A percentile compares a stretch with the other conserved stretches of the same genome.
Evolutionary conservation across 129 eudicot species (phyloP).

Genomic region (Gnaphalium uliginosum): DNA sequence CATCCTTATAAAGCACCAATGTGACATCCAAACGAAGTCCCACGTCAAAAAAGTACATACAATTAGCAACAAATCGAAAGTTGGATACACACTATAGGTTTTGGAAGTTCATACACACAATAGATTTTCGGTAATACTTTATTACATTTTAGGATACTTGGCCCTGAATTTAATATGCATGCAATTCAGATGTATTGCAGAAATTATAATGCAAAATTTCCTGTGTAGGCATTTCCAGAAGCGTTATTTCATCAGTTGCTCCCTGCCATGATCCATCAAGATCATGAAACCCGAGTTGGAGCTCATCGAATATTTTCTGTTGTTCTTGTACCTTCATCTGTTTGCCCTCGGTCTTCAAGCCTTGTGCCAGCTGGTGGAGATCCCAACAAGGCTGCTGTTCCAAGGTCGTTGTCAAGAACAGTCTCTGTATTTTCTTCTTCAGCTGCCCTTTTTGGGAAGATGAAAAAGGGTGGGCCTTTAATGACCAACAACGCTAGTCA

Average conservation of each 20-base stretch:
- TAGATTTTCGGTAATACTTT: too few species aligned
- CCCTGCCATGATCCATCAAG: conserved; percentile 89
- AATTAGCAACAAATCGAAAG: too few species aligned
- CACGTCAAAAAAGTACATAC: too few species aligned
- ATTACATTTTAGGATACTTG: too few species aligned
- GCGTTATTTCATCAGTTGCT: conserved; percentile 90
- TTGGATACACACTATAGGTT: too few species aligned
- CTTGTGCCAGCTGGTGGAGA: conserved; percentile 30
- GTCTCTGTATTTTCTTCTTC: conserved; percentile 98
- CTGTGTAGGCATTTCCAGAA: conserved; percentile 87
- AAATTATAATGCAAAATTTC: background rate
- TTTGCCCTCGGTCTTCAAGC: conserved; percentile 55
- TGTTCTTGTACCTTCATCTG: conserved; percentile 93
- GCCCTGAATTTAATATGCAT: too few species aligned
- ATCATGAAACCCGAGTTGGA: conserved; percentile 86
- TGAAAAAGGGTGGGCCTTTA: conserved; percentile 54
- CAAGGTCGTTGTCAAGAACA: conserved; percentile 85
- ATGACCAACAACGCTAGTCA: conserved; percentile 41
- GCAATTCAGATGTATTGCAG: background rate
- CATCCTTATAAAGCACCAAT: too few species aligned
- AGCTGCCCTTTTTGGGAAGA: conserved; percentile 91
- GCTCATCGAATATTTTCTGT: conserved; percentile 95
- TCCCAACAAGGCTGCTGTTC: conserved; percentile 46
- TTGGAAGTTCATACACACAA: too few species aligned
- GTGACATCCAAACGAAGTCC: too few species aligned